phyloP scores from a whole-genome alignment of 2,329 filamentous ascomycete species.

The Penicillium sp. region DNA sequence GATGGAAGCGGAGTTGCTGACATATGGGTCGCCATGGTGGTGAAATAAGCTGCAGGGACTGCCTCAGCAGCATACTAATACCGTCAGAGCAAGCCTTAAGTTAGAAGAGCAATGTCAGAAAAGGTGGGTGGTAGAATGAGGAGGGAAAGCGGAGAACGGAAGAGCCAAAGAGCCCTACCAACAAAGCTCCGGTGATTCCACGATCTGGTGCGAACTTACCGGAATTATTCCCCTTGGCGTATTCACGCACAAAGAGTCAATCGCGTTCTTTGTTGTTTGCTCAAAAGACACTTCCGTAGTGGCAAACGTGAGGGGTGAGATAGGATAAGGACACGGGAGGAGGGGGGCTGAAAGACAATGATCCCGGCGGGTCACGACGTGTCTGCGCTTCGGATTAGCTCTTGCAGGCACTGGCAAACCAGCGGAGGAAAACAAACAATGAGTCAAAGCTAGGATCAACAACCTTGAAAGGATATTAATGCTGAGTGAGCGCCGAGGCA shows the following conservation, averaged over 20 bases:
- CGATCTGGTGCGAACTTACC: conserved; percentile 16
- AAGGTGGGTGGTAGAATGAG: conserved; percentile 7
- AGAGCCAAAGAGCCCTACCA: conserved; percentile 24
- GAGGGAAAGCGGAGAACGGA: conserved; percentile 23
- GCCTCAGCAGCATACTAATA: conserved; percentile 18
- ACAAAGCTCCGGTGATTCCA: conserved; percentile 27
- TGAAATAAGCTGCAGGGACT: conserved; percentile 23
- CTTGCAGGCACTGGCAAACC: conserved; percentile 9
- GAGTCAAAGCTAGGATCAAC: conserved; percentile 9
- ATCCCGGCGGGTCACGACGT: conserved; percentile 24
- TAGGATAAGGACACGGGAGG: conserved; percentile 19
- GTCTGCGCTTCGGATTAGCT: conserved; percentile 14
- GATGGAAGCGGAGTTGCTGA: conserved; percentile 25
- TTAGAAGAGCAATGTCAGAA: conserved; percentile 5
- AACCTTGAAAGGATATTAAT: conserved; percentile 3
- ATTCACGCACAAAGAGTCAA: conserved; percentile 6
- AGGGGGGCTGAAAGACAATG: conserved; percentile 23
- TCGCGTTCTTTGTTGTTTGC: conserved; percentile 15
- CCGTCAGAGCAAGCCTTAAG: neutral
- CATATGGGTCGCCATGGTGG: conserved; percentile 30
- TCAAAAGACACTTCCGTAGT: neutral
- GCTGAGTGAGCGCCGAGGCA: conserved; percentile 12
- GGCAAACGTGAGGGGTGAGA: conserved; percentile 16
- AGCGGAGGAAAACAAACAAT: conserved; percentile 7
- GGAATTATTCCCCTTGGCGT: conserved; percentile 15